Conservation (phyloP, 306 rosid species). For the Crotalaria pallida region DNA sequence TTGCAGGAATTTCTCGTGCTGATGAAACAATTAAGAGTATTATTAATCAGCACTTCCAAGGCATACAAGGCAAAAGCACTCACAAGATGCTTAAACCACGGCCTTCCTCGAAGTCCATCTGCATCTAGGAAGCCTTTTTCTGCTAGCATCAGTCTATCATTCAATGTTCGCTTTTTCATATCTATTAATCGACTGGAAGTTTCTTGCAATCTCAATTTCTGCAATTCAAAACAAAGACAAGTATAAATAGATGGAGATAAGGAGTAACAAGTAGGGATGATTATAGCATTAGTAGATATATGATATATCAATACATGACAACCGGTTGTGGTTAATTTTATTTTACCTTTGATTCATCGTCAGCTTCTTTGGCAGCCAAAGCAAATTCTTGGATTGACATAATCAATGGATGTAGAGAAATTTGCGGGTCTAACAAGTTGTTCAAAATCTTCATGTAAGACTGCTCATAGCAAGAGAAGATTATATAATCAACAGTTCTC, state of each 20-base stretch:
- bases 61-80: slow-evolving; percentile 29
- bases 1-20: not conserved
- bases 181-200: slow-evolving; percentile 21
- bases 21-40: not conserved
- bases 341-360: slow-evolving; percentile 50
- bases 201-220: slow-evolving; percentile 51
- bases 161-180: slow-evolving; percentile 60
- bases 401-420: slow-evolving; percentile 37
- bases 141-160: slow-evolving; percentile 68
- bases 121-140: slow-evolving; percentile 77
- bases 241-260: not conserved
- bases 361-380: slow-evolving; percentile 49
- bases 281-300: not conserved
- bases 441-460: slow-evolving; percentile 33
- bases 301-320: not conserved
- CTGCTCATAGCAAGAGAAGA: slow-evolving; percentile 23
- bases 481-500: not conserved
- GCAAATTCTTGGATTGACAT: slow-evolving; percentile 51
- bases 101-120: slow-evolving; percentile 58
- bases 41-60: not conserved
- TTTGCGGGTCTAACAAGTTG: slow-evolving; percentile 27
- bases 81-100: slow-evolving; percentile 93
- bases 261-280: not conserved
- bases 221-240: slow-evolving; percentile 19
- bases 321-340: not conserved